Evolutionary conservation across 257 asterid species (phyloP).

Genomic region (Solanum dulcamara): DNA sequence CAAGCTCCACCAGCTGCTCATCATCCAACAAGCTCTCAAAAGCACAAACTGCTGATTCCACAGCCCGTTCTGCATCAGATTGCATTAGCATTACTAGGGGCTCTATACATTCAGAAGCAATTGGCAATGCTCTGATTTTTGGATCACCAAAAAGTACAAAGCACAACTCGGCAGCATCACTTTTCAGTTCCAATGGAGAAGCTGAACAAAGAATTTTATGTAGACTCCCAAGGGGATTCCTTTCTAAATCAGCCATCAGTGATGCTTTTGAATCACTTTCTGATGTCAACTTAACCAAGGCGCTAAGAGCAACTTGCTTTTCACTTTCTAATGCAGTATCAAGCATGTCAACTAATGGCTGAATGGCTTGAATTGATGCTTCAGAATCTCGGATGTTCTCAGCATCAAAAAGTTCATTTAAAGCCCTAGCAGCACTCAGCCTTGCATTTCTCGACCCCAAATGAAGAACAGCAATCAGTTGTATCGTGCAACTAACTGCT

Average conservation of each 20-base stretch:
- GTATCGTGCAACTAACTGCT: slow-evolving; percentile 54
- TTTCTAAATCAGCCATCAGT: slow-evolving; percentile 59
- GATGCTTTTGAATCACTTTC: slow-evolving; percentile 39
- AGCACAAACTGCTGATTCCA: slow-evolving; percentile 73
- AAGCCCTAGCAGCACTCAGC: slow-evolving; percentile 67
- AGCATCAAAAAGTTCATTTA: slow-evolving; percentile 56
- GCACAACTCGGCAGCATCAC: slow-evolving; percentile 69
- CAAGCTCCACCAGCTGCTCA: slow-evolving; percentile 55
- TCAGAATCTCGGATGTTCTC: slow-evolving; percentile 60
- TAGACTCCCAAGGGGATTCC: slow-evolving; percentile 50
- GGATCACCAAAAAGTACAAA: slow-evolving; percentile 47
- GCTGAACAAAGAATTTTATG: slow-evolving; percentile 41
- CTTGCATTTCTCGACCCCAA: slow-evolving; percentile 82
- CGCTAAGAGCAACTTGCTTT: slow-evolving; percentile 58
- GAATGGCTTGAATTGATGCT: slow-evolving; percentile 61
- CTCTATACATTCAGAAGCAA: slow-evolving; percentile 50
- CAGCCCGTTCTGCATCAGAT: slow-evolving; percentile 44
- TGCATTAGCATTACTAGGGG: slow-evolving; percentile 61
- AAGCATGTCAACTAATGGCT: slow-evolving; percentile 76
- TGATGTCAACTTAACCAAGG: slow-evolving; percentile 61
- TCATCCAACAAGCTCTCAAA: slow-evolving; percentile 71
- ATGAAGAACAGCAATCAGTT: slow-evolving; percentile 80
- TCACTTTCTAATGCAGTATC: slow-evolving; percentile 45
- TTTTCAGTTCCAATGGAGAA: slow-evolving; percentile 47
- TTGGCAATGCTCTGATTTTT: slow-evolving; percentile 36